Evolutionary conservation across 2,329 filamentous ascomycete genomes (phyloP), one percentile per base, ranked within the genome.

Genomic region (Neobulgaria alba): DNA sequence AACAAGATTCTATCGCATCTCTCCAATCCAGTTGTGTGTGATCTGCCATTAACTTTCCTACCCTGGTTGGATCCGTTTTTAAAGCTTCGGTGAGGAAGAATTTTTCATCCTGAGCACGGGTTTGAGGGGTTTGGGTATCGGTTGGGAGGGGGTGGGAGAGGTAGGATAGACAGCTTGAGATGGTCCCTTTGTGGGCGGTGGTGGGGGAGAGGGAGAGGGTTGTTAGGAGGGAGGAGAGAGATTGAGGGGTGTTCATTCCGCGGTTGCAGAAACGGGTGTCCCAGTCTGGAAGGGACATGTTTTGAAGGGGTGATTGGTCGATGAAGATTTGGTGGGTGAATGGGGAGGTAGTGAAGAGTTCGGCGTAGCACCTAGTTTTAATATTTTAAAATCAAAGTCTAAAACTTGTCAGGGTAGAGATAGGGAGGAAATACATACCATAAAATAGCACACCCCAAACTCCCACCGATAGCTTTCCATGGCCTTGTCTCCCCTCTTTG

Each of bases 31-130:
- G 34, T 3, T 45, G 32, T 3, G 57, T 60, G 33, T 60, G 57
- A 41, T 60, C 57, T 3, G 54, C 54, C 57, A 60, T 60, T 16
- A 60, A 36, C 30, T 50, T 51, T 7, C 56, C 57, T 31, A 53
- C 52, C 54, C 55, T 59, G 10, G 41, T 46, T n/a, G 42, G 34
- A 32, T 55, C 35, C 0, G 56, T 54, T 23, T 57, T 55, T 45
- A 58, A 46, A 2, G 57, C 56, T 31, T 57, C 52, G 2, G 10
- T 21, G 0, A 60, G 29, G 38, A 60, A 60, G 38, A 59, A 60
- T 0, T 18, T 33, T 26, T 57, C 54, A 37, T 60, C 57, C 16
- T 39, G 39, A 18, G 4, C 12, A 3, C 17, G 3, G 8, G 16
- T 10, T 3, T 16, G 9, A 12, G 38, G 34, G 14, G 29, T 33